Conservation (phyloP, 2,329 filamentous ascomycete genomes). For the Aspergillus pseudoglaucus region DNA sequence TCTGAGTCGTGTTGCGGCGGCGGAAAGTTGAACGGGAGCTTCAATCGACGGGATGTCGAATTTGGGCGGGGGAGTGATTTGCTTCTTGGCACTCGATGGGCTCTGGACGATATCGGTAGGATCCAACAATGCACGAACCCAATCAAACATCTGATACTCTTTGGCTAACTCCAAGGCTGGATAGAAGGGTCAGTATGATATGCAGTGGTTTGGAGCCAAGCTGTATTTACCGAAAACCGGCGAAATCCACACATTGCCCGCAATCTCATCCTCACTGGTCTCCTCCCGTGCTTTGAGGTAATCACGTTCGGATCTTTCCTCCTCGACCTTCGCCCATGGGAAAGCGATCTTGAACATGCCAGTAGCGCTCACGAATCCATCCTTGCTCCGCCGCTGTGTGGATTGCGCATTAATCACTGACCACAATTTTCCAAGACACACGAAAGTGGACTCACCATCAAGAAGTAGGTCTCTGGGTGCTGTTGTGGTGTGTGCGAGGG, state of each 20-base stretch:
- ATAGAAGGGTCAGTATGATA: slow-evolving; percentile 6
- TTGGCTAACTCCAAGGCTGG: slow-evolving; percentile 74
- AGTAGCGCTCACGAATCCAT: slow-evolving; percentile 60
- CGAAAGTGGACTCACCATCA: slow-evolving; percentile 59
- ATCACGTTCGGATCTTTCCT: slow-evolving; percentile 55
- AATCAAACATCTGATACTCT: slow-evolving; percentile 77
- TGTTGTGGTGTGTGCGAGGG: slow-evolving; percentile 57
- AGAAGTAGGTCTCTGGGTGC: slow-evolving; percentile 83
- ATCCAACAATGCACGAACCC: slow-evolving; percentile 90
- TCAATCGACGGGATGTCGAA: slow-evolving; percentile 56
- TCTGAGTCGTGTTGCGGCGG: slow-evolving; percentile 39
- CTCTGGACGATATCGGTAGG: slow-evolving; percentile 68
- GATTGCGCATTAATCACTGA: not conserved
- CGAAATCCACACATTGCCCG: slow-evolving; percentile 93
- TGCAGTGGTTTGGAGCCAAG: not conserved
- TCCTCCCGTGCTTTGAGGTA: slow-evolving; percentile 77
- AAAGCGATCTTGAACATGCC: slow-evolving; percentile 67
- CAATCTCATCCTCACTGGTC: slow-evolving; percentile 85
- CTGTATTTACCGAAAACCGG: slow-evolving; percentile 57
- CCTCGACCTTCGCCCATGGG: slow-evolving; percentile 55
- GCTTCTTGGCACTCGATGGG: slow-evolving; percentile 63
- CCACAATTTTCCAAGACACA: not conserved
- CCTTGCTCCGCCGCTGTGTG: slow-evolving; percentile 54
- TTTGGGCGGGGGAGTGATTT: slow-evolving; percentile 73
- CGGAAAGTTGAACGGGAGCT: slow-evolving; percentile 21